A percentile compares a stretch with the other conserved stretches of the same genome.
Evolutionary conservation across 352 stramenopile species (phyloP).

Genomic region (Globisporangium abappressorium): DNA sequence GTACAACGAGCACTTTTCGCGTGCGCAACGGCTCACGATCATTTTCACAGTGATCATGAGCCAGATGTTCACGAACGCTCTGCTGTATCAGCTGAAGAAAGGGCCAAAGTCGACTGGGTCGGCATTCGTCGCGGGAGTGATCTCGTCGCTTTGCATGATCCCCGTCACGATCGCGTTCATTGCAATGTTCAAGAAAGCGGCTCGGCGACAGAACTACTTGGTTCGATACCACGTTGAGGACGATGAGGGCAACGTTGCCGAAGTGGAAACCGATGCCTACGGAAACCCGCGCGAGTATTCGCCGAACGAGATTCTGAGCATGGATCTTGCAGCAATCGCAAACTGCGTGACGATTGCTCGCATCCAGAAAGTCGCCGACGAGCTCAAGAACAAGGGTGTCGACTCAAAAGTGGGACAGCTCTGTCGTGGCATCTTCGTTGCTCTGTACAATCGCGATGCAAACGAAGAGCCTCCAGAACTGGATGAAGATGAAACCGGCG

Average conservation of each 20-base stretch:
- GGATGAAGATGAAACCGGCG: slow-evolving; percentile 3
- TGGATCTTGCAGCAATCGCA: slow-evolving; percentile 54
- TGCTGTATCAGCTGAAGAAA: slow-evolving; percentile 55
- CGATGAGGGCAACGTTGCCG: slow-evolving; percentile 49
- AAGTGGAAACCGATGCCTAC: slow-evolving; percentile 67
- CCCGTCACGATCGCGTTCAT: slow-evolving; percentile 61
- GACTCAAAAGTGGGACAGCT: slow-evolving; percentile 32
- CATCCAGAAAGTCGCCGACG: slow-evolving; percentile 28
- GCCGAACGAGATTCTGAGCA: slow-evolving; percentile 37
- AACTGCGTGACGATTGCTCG: slow-evolving; percentile 35
- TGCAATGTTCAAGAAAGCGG: slow-evolving; percentile 74
- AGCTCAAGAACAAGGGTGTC: slow-evolving; percentile 31
- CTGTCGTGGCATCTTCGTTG: slow-evolving; percentile 57
- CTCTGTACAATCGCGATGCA: slow-evolving; percentile 53
- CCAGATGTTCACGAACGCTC: slow-evolving; percentile 69
- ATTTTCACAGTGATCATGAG: slow-evolving; percentile 70
- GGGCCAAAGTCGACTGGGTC: slow-evolving; percentile 44
- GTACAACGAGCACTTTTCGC: slow-evolving; percentile 70
- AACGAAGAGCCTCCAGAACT: slow-evolving; percentile 34
- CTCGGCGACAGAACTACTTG: slow-evolving; percentile 50
- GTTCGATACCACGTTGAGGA: slow-evolving; percentile 68
- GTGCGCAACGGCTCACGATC: slow-evolving; percentile 57
- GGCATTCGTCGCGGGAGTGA: slow-evolving; percentile 46
- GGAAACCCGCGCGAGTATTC: slow-evolving; percentile 50
- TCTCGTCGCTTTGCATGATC: slow-evolving; percentile 67